Conservation (phyloP, 2,329 filamentous ascomycete genomes). For the Ophiognomonia clavigignenti-juglandacearum region DNA sequence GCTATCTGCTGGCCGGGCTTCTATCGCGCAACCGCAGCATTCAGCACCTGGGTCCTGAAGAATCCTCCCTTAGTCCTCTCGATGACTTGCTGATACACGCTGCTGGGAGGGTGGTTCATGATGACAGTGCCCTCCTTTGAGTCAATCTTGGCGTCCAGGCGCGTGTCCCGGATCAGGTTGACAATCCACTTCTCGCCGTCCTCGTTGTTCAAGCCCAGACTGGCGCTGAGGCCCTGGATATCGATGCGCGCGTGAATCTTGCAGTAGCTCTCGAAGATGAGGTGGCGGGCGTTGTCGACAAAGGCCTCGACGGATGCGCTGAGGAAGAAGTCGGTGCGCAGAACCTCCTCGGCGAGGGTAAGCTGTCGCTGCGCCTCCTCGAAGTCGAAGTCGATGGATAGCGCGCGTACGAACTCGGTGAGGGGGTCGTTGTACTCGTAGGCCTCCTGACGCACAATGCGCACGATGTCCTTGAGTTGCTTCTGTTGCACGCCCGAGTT, state of each 20-base stretch:
- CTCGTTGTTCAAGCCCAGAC: constrained; percentile 85
- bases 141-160: constrained; percentile 98
- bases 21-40: constrained; percentile 56
- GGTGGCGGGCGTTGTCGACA: constrained; percentile 87
- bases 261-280: constrained; percentile 99
- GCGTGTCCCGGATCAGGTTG: constrained; percentile 95
- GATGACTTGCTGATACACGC: constrained; percentile 98
- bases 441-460: constrained; percentile 91
- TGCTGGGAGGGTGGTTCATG: constrained; percentile 99
- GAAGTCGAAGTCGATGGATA: constrained; percentile 95
- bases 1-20: no score
- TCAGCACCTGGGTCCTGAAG: constrained; percentile 96
- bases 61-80: constrained; percentile 98
- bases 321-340: constrained; percentile 94
- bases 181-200: constrained; percentile 99
- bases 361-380: constrained; percentile 93
- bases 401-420: constrained; percentile 91
- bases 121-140: constrained; percentile 97
- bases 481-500: constrained; percentile 91
- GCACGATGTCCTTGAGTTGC: constrained; percentile 94
- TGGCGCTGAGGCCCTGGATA: constrained; percentile 90
- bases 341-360: constrained; percentile 80
- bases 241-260: constrained; percentile 99
- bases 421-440: constrained; percentile 98
- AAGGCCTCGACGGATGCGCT: constrained; percentile 79